Base-by-base conservation (phyloP, 2,329 filamentous ascomycete species). In the Talaromyces sp. region DNA sequence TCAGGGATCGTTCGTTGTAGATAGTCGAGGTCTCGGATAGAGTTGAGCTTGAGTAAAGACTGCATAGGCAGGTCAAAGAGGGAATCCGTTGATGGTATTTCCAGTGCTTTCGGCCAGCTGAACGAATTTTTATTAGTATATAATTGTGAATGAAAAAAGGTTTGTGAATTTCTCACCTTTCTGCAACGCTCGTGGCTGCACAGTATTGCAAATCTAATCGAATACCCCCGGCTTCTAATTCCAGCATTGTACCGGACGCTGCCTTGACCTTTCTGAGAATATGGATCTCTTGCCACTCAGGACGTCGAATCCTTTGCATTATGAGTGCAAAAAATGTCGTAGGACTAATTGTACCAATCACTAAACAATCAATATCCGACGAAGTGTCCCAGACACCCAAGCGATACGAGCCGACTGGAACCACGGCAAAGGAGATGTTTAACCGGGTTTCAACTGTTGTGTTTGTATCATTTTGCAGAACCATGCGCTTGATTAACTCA, bases 171-270 rank as follows among this genome's bases (percentile, higher is more conserved):
- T 51, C 61, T 62, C 69, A 79, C 76, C 76, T 79, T 68, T 86
- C 80, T 2, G 84, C 78, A 50, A 89, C 74, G 31, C 75, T 74
- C 2, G 79, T 74, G 1, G 86, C 84, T 6, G 84, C 80, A 64
- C 86, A 89, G 68, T 90, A 90, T 62, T 89, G 86, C 55, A 90
- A 73, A 68, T 89, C 85, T 66, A 88, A 78, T 63, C 79, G 84
- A 65, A 89, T 75, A 10, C 79, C 82, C 4, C 74, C 69, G n/a
- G 88, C 75, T 49, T 82, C 81, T 4, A 89, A 73, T 65, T 89
- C 85, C 5, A 89, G 76, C 84, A 88, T 88, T 0, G 81, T 85
- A 9, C 86, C 86, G 0, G 83, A 81, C 55, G 80, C 79, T 1
- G 85, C 81, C 53, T 82, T 81, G 9, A 88, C 83, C 56, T 81